Conservation (phyloP, 768 basidiomycete genomes). For the Phanerodontia chrysosporium region DNA sequence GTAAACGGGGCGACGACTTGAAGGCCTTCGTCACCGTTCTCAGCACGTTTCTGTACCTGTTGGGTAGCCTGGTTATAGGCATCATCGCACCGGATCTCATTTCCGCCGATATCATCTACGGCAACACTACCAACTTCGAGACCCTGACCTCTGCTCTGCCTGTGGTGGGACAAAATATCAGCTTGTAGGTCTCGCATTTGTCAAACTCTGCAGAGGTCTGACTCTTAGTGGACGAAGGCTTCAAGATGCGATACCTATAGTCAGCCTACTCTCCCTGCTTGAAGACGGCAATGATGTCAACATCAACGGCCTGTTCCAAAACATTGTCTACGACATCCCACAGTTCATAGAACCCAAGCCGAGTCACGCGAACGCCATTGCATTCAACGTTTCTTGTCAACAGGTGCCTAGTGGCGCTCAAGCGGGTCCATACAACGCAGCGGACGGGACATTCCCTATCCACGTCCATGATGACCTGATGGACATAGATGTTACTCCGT, state of each 20-base stretch:
- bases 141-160: background rate
- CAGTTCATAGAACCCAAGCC: background rate
- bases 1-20: background rate
- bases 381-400: background rate
- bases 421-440: background rate
- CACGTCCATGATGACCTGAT: background rate
- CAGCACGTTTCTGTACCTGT: background rate
- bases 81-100: constrained; percentile 1
- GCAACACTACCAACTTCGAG: background rate
- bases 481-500: background rate
- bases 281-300: background rate
- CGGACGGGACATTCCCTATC: background rate
- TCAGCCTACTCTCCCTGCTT: background rate
- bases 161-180: background rate
- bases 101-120: background rate
- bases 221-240: background rate
- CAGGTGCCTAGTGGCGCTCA: background rate
- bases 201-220: too few species aligned
- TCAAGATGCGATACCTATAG: background rate
- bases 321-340: constrained; percentile 5
- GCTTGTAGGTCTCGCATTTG: background rate
- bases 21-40: background rate
- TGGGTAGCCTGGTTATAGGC: background rate
- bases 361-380: background rate
- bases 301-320: background rate